A percentile compares a stretch with the other conserved stretches of the same genome.
phyloP scores from a whole-genome alignment of 768 basidiomycete genomes.

The Galerina marginata region DNA sequence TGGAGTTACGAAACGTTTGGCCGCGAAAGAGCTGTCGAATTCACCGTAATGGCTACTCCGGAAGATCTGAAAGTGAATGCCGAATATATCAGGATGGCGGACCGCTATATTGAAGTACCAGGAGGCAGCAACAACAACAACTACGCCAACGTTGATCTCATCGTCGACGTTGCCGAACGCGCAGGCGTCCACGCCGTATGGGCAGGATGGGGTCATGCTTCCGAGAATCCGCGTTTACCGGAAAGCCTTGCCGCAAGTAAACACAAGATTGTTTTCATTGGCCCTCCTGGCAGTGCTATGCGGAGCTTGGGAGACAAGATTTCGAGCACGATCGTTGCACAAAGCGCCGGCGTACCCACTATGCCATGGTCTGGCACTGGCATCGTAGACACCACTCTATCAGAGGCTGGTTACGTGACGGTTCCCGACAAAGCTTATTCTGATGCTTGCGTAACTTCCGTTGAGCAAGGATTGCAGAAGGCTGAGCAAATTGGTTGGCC shows the following conservation, averaged over 20 bases:
- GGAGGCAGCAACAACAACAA: constrained; percentile 99
- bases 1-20: constrained; percentile 99
- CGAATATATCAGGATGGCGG: constrained; percentile 99
- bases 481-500: constrained; percentile 94
- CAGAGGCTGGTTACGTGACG: constrained; percentile 87
- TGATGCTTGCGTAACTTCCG: constrained; percentile 85
- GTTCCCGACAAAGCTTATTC: constrained; percentile 92
- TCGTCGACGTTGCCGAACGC: constrained; percentile 97
- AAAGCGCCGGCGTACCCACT: constrained; percentile 93
- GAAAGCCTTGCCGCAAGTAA: constrained; percentile 91
- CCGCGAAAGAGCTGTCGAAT: constrained; percentile 93
- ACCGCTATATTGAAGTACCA: constrained; percentile 98
- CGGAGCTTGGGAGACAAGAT: constrained; percentile 99
- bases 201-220: constrained; percentile 99
- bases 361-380: constrained; percentile 99
- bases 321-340: constrained; percentile 98
- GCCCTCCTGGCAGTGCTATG: constrained; percentile 98
- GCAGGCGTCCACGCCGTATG: constrained; percentile 98
- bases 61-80: constrained; percentile 99
- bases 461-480: constrained; percentile 84
- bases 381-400: constrained; percentile 84
- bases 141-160: constrained; percentile 99
- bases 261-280: constrained; percentile 98
- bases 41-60: constrained; percentile 99
- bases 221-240: constrained; percentile 96